Percentiles rank a stretch among this genome's conserved stretches.
Evolutionary conservation across 1,284 basidiomycete genomes (phyloP).

Genomic region (Boletus putidus): DNA sequence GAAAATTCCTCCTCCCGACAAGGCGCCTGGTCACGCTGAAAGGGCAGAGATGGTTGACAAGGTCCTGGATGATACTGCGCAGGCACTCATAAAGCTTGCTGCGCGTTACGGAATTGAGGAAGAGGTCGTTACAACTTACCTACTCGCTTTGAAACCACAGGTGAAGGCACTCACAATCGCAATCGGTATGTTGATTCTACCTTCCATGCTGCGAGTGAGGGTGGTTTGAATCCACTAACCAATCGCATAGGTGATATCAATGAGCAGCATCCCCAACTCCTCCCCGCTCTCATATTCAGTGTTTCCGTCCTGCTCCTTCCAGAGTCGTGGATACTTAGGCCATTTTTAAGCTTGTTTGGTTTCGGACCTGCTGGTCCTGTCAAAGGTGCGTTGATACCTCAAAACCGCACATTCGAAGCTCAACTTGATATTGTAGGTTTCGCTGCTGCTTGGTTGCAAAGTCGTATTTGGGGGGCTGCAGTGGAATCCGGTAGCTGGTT

Average conservation of each 20-base stretch:
- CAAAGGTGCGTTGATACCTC: slow-evolving; percentile 7
- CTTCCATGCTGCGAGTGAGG: too few relatives aligned
- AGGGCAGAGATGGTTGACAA: slow-evolving; percentile 12
- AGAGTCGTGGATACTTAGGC: slow-evolving; percentile 17
- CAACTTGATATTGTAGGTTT: slow-evolving; percentile 7
- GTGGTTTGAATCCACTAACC: neutral
- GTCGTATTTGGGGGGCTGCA: slow-evolving; percentile 9
- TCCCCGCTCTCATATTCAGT: slow-evolving; percentile 6
- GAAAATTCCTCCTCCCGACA: neutral
- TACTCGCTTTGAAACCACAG: slow-evolving; percentile 6
- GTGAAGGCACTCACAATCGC: slow-evolving; percentile 1
- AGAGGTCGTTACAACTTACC: neutral
- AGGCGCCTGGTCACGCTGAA: slow-evolving; percentile 8
- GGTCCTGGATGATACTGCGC: slow-evolving; percentile 9
- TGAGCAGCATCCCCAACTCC: slow-evolving; percentile 16
- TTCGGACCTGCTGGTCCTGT: slow-evolving; percentile 21
- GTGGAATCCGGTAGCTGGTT: slow-evolving; percentile 17
- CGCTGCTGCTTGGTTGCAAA: slow-evolving; percentile 17
- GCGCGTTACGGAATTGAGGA: slow-evolving; percentile 1
- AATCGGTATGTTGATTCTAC: slow-evolving; percentile 8
- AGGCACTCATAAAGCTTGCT: neutral
- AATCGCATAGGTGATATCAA: slow-evolving; percentile 19
- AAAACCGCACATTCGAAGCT: neutral
- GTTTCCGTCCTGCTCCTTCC: slow-evolving; percentile 16
- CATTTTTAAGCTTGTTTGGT: slow-evolving; percentile 18